Conservation (phyloP, 1,284 basidiomycete genomes). For the Ganoderma meredithae region DNA sequence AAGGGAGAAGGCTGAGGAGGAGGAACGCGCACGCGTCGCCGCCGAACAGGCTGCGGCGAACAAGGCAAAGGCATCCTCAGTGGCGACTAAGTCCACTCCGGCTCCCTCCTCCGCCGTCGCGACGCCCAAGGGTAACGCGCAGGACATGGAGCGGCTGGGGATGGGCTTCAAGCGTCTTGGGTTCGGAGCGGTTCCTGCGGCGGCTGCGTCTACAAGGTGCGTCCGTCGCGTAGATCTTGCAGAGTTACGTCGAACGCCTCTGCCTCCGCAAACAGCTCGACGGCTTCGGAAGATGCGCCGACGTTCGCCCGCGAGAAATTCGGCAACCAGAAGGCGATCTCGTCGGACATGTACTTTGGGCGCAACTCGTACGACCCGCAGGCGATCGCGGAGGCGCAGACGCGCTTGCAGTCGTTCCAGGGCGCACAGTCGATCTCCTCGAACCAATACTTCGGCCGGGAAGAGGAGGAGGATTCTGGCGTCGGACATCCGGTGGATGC, state of each 20-base stretch:
- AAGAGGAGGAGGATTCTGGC: slow-evolving; percentile 77
- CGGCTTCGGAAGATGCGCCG: slow-evolving; percentile 66
- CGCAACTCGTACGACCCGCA: too few relatives aligned
- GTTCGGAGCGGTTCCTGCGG: slow-evolving; percentile 82
- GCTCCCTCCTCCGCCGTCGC: slow-evolving; percentile 22
- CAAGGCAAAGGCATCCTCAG: slow-evolving; percentile 37
- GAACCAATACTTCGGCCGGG: slow-evolving; percentile 83
- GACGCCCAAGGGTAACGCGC: slow-evolving; percentile 47
- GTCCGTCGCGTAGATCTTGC: slow-evolving; percentile 38
- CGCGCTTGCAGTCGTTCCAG: too few relatives aligned
- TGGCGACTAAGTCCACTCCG: slow-evolving; percentile 37
- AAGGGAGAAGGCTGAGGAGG: slow-evolving; percentile 74
- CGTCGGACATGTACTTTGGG: too few relatives aligned
- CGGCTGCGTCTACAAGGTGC: slow-evolving; percentile 59
- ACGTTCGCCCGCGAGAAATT: slow-evolving; percentile 92
- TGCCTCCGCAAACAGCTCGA: slow-evolving; percentile 19
- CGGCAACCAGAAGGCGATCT: slow-evolving; percentile 61
- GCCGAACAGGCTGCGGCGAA: slow-evolving; percentile 52
- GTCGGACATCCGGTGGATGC: slow-evolving; percentile 43
- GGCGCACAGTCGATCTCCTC: too few relatives aligned
- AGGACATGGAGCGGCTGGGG: slow-evolving; percentile 70
- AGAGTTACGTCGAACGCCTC: slow-evolving; percentile 9
- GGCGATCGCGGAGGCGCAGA: too few relatives aligned
- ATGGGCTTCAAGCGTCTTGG: slow-evolving; percentile 89
- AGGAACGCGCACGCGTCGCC: slow-evolving; percentile 67